Evolutionary conservation across 1,284 basidiomycete species (phyloP).

Genomic region (Rhizoctonia solani): DNA sequence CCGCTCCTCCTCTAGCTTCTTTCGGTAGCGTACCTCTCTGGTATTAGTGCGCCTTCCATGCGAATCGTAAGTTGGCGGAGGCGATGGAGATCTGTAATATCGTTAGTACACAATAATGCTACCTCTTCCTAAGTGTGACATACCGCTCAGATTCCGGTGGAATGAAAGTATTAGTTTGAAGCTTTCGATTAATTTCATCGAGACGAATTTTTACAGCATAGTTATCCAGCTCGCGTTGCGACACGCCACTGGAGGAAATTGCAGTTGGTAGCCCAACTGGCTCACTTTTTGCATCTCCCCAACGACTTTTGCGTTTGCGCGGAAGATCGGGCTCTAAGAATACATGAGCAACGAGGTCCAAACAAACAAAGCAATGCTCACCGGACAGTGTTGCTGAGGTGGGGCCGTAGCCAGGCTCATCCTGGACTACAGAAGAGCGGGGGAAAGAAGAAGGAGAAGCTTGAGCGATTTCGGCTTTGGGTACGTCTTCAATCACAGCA

Average conservation of each 20-base stretch:
- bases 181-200: slow-evolving; percentile 96
- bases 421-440: slow-evolving; percentile 51
- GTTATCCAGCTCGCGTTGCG: slow-evolving; percentile 90
- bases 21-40: slow-evolving; percentile 95
- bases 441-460: slow-evolving; percentile 82
- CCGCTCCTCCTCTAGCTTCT: slow-evolving; percentile 97
- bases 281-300: slow-evolving; percentile 89
- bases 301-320: slow-evolving; percentile 91
- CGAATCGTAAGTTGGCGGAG: slow-evolving; percentile 94
- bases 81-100: slow-evolving; percentile 86
- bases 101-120: too few species aligned
- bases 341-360: slow-evolving; percentile 44
- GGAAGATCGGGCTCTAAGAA: slow-evolving; percentile 77
- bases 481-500: slow-evolving; percentile 72
- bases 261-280: slow-evolving; percentile 90
- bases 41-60: slow-evolving; percentile 98
- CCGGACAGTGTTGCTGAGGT: slow-evolving; percentile 47
- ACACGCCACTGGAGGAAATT: slow-evolving; percentile 87
- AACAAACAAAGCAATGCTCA: slow-evolving; percentile 36
- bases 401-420: slow-evolving; percentile 60
- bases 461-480: slow-evolving; percentile 64
- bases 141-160: slow-evolving; percentile 92
- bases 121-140: too few species aligned
- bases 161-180: slow-evolving; percentile 91
- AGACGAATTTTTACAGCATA: slow-evolving; percentile 93